Evolutionary conservation across 768 basidiomycete genomes (phyloP).

Genomic region (Leccinum subtestaceum): DNA sequence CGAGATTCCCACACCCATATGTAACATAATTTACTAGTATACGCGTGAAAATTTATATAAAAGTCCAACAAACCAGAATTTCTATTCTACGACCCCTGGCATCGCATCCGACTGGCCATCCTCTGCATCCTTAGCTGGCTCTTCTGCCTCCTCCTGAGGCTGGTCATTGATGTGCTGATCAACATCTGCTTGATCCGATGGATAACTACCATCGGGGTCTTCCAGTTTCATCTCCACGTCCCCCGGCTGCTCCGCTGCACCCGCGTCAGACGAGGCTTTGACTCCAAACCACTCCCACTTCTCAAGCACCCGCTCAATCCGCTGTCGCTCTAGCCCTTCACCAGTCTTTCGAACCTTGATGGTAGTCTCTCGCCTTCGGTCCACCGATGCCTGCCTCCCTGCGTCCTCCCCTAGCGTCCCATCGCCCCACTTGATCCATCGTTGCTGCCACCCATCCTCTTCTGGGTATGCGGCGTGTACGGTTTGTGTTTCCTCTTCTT

Average conservation of each 20-base stretch:
- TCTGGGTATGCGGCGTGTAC: conserved; percentile 41
- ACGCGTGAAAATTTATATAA: neutral
- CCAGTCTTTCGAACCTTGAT: conserved; percentile 56
- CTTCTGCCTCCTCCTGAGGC: conserved; percentile 8
- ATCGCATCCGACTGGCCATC: conserved; percentile 14
- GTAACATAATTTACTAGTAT: neutral
- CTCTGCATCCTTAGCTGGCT: neutral
- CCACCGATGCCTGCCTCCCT: conserved; percentile 39
- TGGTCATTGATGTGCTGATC: conserved; percentile 3
- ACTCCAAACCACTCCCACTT: conserved; percentile 56
- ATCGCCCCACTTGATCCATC: conserved; percentile 40
- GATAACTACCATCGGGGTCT: conserved; percentile 7
- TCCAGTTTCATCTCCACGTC: conserved; percentile 34
- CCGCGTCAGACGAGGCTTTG: neutral
- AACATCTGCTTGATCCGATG: conserved; percentile 5
- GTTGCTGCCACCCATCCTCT: conserved; percentile 42
- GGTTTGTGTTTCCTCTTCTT: conserved; percentile 39
- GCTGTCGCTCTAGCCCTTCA: conserved; percentile 65
- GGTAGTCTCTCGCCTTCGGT: conserved; percentile 45
- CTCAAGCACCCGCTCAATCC: conserved; percentile 66
- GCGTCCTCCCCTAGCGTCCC: conserved; percentile 29
- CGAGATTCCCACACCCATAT: conserved; percentile 13
- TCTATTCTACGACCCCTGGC: conserved; percentile 15
- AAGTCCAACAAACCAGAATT: neutral
- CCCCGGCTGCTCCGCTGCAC: conserved; percentile 2